Percentiles rank a stretch among this genome's conserved stretches.
Evolutionary conservation across 306 rosid species (phyloP).

Genomic region (Dryas octopetala): DNA sequence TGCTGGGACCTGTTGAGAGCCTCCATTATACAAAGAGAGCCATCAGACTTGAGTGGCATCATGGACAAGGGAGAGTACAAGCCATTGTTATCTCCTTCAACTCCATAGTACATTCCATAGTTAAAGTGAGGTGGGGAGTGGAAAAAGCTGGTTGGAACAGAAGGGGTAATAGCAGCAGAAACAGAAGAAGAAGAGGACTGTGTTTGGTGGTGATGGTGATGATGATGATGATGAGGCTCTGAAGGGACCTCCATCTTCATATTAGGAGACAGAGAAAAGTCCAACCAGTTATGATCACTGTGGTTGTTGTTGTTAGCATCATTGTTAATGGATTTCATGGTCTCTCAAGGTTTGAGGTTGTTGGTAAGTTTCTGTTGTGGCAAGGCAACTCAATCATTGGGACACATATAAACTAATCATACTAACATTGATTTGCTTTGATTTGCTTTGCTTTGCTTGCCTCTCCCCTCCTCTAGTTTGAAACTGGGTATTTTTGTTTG

Average conservation of each 20-base stretch:
- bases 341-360: constrained; percentile 29
- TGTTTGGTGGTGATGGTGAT: constrained; percentile 16
- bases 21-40: constrained; percentile 70
- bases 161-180: constrained; percentile 18
- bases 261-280: constrained; percentile 71
- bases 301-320: constrained; percentile 35
- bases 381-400: constrained; percentile 53
- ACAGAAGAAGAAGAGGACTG: constrained; percentile 38
- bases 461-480: constrained; percentile 21
- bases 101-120: constrained; percentile 61
- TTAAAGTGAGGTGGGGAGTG: constrained; percentile 43
- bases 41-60: constrained; percentile 87
- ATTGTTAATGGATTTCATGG: constrained; percentile 59
- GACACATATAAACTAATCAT: constrained; percentile 42
- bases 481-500: constrained; percentile 38
- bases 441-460: not conserved
- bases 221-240: constrained; percentile 25
- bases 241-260: constrained; percentile 45
- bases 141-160: constrained; percentile 43
- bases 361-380: constrained; percentile 35
- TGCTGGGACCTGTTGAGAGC: constrained; percentile 58
- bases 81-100: constrained; percentile 51
- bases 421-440: constrained; percentile 17
- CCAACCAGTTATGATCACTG: constrained; percentile 60
- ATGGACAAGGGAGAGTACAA: constrained; percentile 55